Evolutionary conservation across 1,284 basidiomycete species (phyloP).

Genomic region (Dichomitus squalens): DNA sequence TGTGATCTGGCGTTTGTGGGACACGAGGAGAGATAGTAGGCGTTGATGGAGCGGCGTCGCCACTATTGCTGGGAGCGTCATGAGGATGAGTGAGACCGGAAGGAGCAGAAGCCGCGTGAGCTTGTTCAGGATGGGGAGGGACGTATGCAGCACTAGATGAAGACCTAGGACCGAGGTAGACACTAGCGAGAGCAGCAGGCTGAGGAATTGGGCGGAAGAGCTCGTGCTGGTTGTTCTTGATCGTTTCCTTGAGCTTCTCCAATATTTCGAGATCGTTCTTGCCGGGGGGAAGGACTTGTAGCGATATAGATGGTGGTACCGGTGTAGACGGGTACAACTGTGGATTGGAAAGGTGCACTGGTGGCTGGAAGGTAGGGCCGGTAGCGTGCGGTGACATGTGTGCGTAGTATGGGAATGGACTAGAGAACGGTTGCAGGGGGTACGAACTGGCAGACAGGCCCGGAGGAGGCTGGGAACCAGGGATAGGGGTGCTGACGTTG

Average conservation of each 20-base stretch:
- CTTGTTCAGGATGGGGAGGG: constrained; percentile 48
- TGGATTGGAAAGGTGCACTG: constrained; percentile 28
- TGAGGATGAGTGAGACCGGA: constrained; percentile 12
- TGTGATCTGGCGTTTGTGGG: constrained; percentile 14
- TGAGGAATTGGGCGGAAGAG: constrained; percentile 65
- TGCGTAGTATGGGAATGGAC: constrained; percentile 28
- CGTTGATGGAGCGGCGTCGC: constrained; percentile 4
- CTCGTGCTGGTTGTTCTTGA: constrained; percentile 71
- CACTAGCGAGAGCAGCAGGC: constrained; percentile 59
- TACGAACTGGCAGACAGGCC: constrained; percentile 23
- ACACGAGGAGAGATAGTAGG: constrained; percentile 8
- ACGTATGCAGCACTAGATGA: constrained; percentile 28
- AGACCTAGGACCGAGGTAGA: constrained; percentile 55
- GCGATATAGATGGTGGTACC: constrained; percentile 14
- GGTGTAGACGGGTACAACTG: constrained; percentile 12
- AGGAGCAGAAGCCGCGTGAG: constrained; percentile 21
- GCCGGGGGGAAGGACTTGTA: constrained; percentile 27
- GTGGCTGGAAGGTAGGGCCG: constrained; percentile 21
- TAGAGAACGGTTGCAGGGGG: constrained; percentile 14
- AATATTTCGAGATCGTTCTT: constrained; percentile 69
- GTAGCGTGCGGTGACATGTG: constrained; percentile 18
- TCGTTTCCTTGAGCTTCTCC: constrained; percentile 70
- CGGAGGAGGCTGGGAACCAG: constrained; percentile 20
- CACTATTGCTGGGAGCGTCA: constrained; percentile 1
- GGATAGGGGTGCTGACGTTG: constrained; percentile 25